A percentile compares a stretch with the other conserved stretches of the same genome.
phyloP scores from a whole-genome alignment of 441 rosid genomes.

The Gossypium davidsonii region DNA sequence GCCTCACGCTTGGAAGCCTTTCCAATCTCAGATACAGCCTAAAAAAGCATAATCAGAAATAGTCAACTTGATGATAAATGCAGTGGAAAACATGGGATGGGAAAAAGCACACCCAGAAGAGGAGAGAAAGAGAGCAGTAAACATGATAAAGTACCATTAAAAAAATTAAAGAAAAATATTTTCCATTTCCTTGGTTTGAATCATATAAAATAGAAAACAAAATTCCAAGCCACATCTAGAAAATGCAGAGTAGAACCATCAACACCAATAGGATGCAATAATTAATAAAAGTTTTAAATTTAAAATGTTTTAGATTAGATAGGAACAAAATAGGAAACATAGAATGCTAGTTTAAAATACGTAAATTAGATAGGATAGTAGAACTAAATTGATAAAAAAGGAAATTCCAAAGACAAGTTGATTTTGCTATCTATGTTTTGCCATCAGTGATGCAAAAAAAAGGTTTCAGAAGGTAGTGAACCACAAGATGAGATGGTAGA shows the following conservation, averaged over 20 bases:
- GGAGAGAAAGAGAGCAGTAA: background rate
- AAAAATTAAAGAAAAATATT: background rate
- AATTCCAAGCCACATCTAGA: background rate
- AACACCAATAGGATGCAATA: background rate
- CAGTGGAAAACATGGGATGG: background rate
- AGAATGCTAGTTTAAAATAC: background rate
- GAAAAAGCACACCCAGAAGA: background rate
- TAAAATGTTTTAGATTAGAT: background rate
- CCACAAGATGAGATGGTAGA: background rate
- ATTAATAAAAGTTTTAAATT: background rate
- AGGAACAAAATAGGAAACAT: background rate
- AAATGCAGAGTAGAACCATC: background rate
- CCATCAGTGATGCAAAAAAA: background rate
- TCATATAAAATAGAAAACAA: background rate
- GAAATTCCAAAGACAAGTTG: background rate
- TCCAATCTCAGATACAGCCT: constrained; percentile 80
- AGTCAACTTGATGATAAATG: background rate
- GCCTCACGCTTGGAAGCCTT: constrained; percentile 75
- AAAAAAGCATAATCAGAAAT: constrained; percentile 17
- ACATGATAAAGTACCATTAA: background rate
- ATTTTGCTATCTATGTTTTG: background rate
- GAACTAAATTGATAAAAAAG: background rate
- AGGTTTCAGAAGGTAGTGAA: background rate
- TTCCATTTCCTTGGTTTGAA: background rate
- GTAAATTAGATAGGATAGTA: background rate